Percentiles rank a stretch among this genome's conserved stretches.
Evolutionary conservation across 2,329 filamentous ascomycete genomes (phyloP).

Genomic region (Ilyonectria destructans): DNA sequence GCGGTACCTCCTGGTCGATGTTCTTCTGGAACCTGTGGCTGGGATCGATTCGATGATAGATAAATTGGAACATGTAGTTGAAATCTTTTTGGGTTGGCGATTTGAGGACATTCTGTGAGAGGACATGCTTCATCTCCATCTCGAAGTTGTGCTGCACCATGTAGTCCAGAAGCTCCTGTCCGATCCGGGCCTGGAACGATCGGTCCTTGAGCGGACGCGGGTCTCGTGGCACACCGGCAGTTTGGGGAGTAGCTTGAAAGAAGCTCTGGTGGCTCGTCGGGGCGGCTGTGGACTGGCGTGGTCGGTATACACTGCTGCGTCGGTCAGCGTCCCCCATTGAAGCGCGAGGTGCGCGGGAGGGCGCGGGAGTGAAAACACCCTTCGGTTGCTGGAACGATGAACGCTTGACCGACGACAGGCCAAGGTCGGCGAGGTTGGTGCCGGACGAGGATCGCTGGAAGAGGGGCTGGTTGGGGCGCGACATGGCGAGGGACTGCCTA

Average conservation of each 20-base stretch:
- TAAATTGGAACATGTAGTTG: constrained; percentile 97
- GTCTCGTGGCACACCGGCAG: constrained; percentile 87
- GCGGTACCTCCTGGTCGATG: constrained; percentile 95
- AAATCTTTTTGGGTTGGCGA: constrained; percentile 99
- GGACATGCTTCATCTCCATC: constrained; percentile 94
- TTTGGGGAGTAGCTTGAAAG: constrained; percentile 88
- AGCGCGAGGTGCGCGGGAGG: constrained; percentile 56
- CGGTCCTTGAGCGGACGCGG: constrained; percentile 89
- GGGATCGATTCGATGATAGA: constrained; percentile 96
- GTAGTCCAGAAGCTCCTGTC: constrained; percentile 92
- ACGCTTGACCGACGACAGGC: constrained; percentile 87
- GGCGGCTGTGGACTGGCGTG: constrained; percentile 78
- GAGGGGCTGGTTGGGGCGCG: constrained; percentile 87
- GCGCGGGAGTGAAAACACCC: constrained; percentile 75
- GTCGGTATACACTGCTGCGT: constrained; percentile 87
- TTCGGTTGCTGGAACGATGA: constrained; percentile 86
- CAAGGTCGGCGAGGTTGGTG: constrained; percentile 83
- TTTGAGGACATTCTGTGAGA: constrained; percentile 92
- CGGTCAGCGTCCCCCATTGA: constrained; percentile 67
- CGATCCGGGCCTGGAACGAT: constrained; percentile 85
- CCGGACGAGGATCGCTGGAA: constrained; percentile 91
- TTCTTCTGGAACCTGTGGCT: constrained; percentile 94
- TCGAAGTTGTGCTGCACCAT: constrained; percentile 96
- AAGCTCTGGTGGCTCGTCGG: constrained; percentile 90
- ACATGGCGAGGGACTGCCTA: constrained; percentile 88